These are phyloP conservation scores for Fraxinus sp. DNA, from an alignment of 305 asterid genomes.

Conservation along the genomic window DNA sequence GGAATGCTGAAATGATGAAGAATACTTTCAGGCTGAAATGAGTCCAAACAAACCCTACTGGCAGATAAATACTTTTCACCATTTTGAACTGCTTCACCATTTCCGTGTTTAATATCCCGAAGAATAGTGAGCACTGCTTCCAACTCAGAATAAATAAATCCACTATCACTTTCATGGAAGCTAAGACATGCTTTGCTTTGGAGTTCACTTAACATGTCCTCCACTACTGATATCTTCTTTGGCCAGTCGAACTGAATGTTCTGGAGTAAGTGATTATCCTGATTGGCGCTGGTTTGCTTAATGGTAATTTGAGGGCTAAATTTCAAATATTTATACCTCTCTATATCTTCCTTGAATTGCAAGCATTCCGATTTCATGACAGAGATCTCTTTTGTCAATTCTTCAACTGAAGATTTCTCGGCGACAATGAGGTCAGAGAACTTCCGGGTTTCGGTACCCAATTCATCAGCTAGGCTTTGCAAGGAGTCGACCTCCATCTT, in stretches of 20 bases:
- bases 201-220: slow-evolving; percentile 63
- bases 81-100: slow-evolving; percentile 34
- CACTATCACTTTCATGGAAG: slow-evolving; percentile 54
- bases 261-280: slow-evolving; percentile 40
- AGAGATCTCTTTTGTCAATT: slow-evolving; percentile 63
- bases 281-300: slow-evolving; percentile 31
- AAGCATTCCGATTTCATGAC: slow-evolving; percentile 67
- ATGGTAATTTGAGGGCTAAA: slow-evolving; percentile 40
- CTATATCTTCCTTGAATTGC: slow-evolving; percentile 63
- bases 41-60: slow-evolving; percentile 67
- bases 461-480: slow-evolving; percentile 72
- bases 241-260: slow-evolving; percentile 44
- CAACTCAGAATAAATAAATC: slow-evolving; percentile 59
- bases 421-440: slow-evolving; percentile 51
- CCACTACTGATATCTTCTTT: slow-evolving; percentile 56
- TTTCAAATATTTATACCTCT: slow-evolving; percentile 48
- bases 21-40: slow-evolving; percentile 70
- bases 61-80: slow-evolving; percentile 45
- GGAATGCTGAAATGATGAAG: slow-evolving; percentile 59
- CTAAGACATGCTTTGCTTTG: slow-evolving; percentile 50
- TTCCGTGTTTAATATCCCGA: slow-evolving; percentile 56
- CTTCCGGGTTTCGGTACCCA: slow-evolving; percentile 64
- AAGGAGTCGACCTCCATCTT: slow-evolving; percentile 75
- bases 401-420: slow-evolving; percentile 65
- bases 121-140: slow-evolving; percentile 59